Base-by-base conservation (phyloP, 352 stramenopile species). In the Phytophthora multivora region DNA sequence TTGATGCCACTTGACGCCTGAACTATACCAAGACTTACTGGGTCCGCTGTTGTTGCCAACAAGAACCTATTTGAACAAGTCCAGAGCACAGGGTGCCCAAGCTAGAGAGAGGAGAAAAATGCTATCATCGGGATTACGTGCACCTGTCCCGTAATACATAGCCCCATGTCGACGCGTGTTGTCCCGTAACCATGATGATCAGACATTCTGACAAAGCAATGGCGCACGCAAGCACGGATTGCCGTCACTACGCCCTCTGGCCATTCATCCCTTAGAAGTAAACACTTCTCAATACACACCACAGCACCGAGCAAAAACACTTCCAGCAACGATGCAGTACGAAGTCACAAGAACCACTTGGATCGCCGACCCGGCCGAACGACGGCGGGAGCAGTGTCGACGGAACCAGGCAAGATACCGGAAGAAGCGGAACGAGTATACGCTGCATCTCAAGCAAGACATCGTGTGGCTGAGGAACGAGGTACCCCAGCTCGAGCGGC, bases 391-490 rank as follows among this genome's bases (percentile, higher is more conserved):
- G 23, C 49, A 56, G n/a, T 56, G 49, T 12, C 49, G 49, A 5
- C n/a, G 23, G 13, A 56, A 56, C 10, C 49, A 56, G 35, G 49
- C 35, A 12, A 41, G 23, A 46, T 55, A 55, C 18, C 48, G 31
- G 6, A 19, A 36, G 35, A 55, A 19, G n/a, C 48, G 31, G 19
- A 40, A 26, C 11, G 6, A 56, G 5, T 42, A 23, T 16, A 6
- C 10, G 15, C 5, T 56, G 33, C 10, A 16, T 7, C 21, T 38
- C 5, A 4, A 45, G 15, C 5, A 13, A 16, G 35, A 28, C 23
- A 23, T 46, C 6, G 49, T 4, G 3, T n/a, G n/a, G 21, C 35
- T 56, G 10, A 23, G 25, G 6, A 4, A 4, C 3, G 35, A 56
- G 28, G 12, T 45, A 11, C 8, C 21, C 45, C 23, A 23, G 15